Evolutionary conservation across 345 rosid genomes (phyloP).

Genomic region (Sonneratia alba): DNA sequence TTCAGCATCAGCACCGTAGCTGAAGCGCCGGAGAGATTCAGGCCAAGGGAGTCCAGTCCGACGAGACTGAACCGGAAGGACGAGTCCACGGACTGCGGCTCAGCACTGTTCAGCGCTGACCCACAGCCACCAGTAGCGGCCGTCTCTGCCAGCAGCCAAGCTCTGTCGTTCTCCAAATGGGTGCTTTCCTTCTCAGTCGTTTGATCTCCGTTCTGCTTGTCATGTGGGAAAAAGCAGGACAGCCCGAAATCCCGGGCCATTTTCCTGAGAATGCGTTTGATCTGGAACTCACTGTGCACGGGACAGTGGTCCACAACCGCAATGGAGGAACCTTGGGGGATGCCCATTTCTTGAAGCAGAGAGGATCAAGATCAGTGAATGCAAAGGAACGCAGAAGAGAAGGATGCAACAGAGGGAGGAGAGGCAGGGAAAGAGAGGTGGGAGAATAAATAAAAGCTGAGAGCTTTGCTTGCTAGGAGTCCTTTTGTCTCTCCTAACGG

Average conservation of each 20-base stretch:
- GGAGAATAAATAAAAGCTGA: neutral
- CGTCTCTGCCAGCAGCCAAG: constrained; percentile 74
- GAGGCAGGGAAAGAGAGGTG: neutral
- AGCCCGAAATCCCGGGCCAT: constrained; percentile 55
- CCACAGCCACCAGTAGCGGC: constrained; percentile 52
- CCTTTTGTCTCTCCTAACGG: no score
- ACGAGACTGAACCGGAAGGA: constrained; percentile 85
- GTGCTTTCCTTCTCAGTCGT: constrained; percentile 5
- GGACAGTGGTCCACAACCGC: no score
- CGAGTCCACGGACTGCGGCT: constrained; percentile 78
- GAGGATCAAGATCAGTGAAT: neutral
- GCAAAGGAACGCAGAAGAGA: neutral
- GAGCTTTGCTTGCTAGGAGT: neutral
- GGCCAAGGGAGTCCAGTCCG: constrained; percentile 69
- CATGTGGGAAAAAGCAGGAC: constrained; percentile 41
- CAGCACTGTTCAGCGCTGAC: constrained; percentile 35
- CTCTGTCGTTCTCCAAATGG: constrained; percentile 68
- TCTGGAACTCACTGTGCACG: neutral
- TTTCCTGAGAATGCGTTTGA: constrained; percentile 27
- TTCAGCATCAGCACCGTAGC: constrained; percentile 81
- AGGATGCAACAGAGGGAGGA: neutral
- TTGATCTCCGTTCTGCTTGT: constrained; percentile 14
- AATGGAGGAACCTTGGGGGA: neutral
- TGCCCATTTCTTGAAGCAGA: neutral
- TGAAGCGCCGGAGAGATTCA: constrained; percentile 24